Conservation (phyloP, 768 basidiomycete species). For the Russula ochroleuca region DNA sequence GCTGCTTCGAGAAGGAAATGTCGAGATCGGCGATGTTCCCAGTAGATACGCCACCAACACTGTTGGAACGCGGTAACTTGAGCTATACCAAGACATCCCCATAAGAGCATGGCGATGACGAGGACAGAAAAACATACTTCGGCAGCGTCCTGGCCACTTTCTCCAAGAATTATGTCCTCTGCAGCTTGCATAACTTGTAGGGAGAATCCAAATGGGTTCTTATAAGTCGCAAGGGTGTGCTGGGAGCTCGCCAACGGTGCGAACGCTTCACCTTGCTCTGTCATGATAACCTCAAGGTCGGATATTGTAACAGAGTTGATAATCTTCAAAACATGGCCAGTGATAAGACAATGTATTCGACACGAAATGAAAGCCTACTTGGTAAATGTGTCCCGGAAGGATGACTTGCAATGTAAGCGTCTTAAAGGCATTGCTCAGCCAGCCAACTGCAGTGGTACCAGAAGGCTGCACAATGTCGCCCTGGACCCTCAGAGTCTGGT, state of each 20-base stretch:
- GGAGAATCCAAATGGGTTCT: conserved; percentile 75
- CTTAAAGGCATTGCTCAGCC: conserved; percentile 70
- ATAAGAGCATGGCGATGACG: conserved; percentile 1
- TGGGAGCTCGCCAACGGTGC: conserved; percentile 57
- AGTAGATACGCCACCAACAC: conserved; percentile 61
- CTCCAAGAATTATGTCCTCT: conserved; percentile 50
- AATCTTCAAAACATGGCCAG: conserved; percentile 36
- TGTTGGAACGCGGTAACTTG: conserved; percentile 44
- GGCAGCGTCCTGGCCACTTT: conserved; percentile 48
- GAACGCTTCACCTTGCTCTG: conserved; percentile 50
- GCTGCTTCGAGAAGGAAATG: conserved; percentile 53
- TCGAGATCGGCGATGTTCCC: conserved; percentile 59
- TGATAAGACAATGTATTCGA: not conserved
- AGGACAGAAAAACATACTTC: conserved; percentile 38
- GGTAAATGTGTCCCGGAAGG: conserved; percentile 56
- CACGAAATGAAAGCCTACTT: conserved; percentile 33
- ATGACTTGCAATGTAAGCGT: conserved; percentile 56
- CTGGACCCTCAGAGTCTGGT: conserved; percentile 54
- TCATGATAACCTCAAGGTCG: conserved; percentile 53
- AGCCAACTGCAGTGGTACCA: conserved; percentile 49
- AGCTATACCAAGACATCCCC: conserved; percentile 38
- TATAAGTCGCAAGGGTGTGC: conserved; percentile 52
- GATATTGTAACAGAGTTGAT: conserved; percentile 59
- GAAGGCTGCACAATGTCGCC: conserved; percentile 59
- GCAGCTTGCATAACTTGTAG: conserved; percentile 56